Percentiles rank a stretch among this genome's conserved stretches.
Evolutionary conservation across 2,329 filamentous ascomycete genomes (phyloP).

Genomic region (Hypomyces rosellus): DNA sequence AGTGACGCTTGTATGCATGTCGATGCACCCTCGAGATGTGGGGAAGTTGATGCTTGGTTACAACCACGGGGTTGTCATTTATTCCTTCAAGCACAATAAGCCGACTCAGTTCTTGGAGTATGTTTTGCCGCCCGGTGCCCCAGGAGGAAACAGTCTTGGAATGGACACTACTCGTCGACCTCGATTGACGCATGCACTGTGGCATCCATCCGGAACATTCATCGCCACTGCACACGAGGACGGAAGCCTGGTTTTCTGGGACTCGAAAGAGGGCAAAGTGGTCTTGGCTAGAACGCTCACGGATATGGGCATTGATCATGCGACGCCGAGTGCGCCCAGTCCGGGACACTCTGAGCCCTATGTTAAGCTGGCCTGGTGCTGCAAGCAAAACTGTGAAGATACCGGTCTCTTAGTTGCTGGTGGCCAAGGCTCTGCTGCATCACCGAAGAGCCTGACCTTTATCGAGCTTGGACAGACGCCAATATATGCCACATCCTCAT

Average conservation of each 20-base stretch:
- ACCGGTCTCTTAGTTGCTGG: constrained; percentile 84
- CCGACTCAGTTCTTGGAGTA: constrained; percentile 78
- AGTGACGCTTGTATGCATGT: constrained; percentile 63
- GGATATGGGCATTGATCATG: constrained; percentile 66
- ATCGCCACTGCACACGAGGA: constrained; percentile 84
- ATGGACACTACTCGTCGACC: constrained; percentile 62
- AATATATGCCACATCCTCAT: constrained; percentile 84
- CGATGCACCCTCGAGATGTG: constrained; percentile 86
- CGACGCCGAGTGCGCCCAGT: constrained; percentile 44
- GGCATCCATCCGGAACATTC: constrained; percentile 94
- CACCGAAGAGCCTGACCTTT: constrained; percentile 75
- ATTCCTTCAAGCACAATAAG: constrained; percentile 89
- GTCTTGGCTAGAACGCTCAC: constrained; percentile 77
- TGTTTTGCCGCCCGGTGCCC: constrained; percentile 70
- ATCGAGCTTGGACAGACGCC: constrained; percentile 85
- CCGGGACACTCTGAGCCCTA: constrained; percentile 66
- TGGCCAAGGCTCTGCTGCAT: constrained; percentile 61
- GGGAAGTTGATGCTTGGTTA: constrained; percentile 91
- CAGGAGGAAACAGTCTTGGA: constrained; percentile 67
- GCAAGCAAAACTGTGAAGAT: constrained; percentile 88
- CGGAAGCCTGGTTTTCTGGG: constrained; percentile 89
- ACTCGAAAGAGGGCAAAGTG: constrained; percentile 78
- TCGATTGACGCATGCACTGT: constrained; percentile 73
- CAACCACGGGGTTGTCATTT: constrained; percentile 77
- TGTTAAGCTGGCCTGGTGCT: constrained; percentile 81